These are phyloP conservation scores for Zasmidium cellare DNA, from an alignment of 2,329 filamentous ascomycete genomes.

Conservation along the genomic window DNA sequence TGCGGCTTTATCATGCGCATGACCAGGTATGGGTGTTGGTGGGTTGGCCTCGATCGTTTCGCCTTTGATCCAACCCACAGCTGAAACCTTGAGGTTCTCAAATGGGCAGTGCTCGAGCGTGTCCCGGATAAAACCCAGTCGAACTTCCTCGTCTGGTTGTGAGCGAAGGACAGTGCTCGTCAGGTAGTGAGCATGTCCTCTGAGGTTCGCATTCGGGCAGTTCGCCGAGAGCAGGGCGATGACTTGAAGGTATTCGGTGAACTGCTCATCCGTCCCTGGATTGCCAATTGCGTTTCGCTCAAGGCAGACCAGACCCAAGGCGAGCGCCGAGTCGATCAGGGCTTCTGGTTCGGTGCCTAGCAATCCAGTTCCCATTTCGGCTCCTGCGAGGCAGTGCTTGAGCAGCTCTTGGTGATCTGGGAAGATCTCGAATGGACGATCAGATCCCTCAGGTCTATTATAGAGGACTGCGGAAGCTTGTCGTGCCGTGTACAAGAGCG, in stretches of 20 bases:
- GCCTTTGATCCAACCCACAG: constrained; percentile 61
- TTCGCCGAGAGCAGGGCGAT: constrained; percentile 51
- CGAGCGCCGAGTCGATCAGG: constrained; percentile 55
- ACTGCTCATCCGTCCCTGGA: constrained; percentile 52
- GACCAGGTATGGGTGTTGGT: constrained; percentile 23
- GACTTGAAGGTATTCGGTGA: constrained; percentile 54
- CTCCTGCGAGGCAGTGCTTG: constrained; percentile 50
- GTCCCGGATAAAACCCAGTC: constrained; percentile 56
- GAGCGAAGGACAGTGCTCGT: constrained; percentile 52
- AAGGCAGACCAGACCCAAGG: constrained; percentile 52
- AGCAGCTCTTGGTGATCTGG: constrained; percentile 54
- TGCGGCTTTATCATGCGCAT: constrained; percentile 11
- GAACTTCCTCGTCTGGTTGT: constrained; percentile 53
- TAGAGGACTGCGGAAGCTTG: constrained; percentile 53
- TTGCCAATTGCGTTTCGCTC: constrained; percentile 47
- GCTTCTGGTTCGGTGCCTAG: constrained; percentile 51
- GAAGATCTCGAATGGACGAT: constrained; percentile 48
- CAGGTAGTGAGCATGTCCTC: constrained; percentile 51
- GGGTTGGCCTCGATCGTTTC: constrained; percentile 55
- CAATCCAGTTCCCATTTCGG: constrained; percentile 34
- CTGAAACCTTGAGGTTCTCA: constrained; percentile 57
- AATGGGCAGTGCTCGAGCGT: constrained; percentile 57
- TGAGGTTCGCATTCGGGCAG: constrained; percentile 47
- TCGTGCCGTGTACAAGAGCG: constrained; percentile 56
- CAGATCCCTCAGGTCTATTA: constrained; percentile 34